phyloP scores from a whole-genome alignment of 345 rosid genomes.

The Aegle marmelos region DNA sequence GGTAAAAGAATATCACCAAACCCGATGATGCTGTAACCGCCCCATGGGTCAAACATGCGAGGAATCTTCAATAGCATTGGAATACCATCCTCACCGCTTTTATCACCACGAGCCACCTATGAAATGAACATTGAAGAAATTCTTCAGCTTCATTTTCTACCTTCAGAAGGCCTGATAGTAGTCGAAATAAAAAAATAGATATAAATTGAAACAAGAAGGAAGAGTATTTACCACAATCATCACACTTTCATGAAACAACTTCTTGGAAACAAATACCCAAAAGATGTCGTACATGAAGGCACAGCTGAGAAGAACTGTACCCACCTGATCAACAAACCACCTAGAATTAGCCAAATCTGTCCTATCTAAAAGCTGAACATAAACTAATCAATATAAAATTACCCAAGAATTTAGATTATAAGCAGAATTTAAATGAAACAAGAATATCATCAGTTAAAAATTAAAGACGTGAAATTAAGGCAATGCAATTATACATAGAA shows the following conservation, averaged over 20 bases:
- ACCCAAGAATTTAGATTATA: background rate
- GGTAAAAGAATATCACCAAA: conserved; percentile 98
- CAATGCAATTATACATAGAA: background rate
- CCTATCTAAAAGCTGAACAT: background rate
- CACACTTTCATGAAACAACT: conserved; percentile 91
- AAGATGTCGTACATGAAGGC: conserved; percentile 96
- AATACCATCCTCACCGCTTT: conserved; percentile 94
- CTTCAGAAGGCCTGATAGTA: background rate
- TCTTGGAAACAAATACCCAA: conserved; percentile 98
- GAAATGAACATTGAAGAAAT: conserved; percentile 10
- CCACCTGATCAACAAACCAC: conserved; percentile 58
- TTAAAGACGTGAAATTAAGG: background rate
- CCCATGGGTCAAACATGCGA: conserved; percentile 98
- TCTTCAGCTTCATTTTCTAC: background rate
- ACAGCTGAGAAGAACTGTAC: conserved; percentile 93
- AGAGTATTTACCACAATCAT: conserved; percentile 90
- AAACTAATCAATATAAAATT: background rate
- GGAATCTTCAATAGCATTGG: conserved; percentile 98
- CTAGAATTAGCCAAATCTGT: conserved; percentile 8
- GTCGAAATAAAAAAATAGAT: conserved; percentile 5
- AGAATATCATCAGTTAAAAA: background rate
- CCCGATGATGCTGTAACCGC: conserved; percentile 97
- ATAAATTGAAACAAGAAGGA: background rate
- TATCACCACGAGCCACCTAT: conserved; percentile 98
- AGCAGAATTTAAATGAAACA: background rate